Percentiles rank a stretch among this genome's conserved stretches.
Evolutionary conservation across 2,329 filamentous ascomycete species (phyloP).

Genomic region (Microcyclospora tardicrescens): DNA sequence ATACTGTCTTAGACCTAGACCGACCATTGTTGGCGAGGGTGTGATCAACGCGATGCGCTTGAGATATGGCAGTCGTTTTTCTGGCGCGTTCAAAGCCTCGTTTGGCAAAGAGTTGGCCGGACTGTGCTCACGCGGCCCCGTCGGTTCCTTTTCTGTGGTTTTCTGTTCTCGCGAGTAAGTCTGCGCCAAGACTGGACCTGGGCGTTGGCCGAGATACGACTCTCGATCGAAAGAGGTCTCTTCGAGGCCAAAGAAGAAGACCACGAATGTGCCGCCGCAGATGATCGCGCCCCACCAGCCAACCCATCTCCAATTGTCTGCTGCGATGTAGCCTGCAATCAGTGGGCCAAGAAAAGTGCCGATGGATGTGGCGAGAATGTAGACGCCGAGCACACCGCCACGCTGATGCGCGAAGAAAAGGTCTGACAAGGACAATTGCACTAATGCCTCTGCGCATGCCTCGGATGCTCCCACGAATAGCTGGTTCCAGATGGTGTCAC

Average conservation of each 20-base stretch:
- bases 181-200: background rate
- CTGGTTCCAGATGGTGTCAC: conserved; percentile 42
- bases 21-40: conserved; percentile 40
- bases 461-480: conserved; percentile 46
- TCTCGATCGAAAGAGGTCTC: conserved; percentile 40
- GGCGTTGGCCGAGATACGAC: conserved; percentile 20
- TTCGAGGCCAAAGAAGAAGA: conserved; percentile 41
- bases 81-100: conserved; percentile 16
- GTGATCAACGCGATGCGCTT: conserved; percentile 45
- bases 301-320: conserved; percentile 39
- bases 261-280: conserved; percentile 33
- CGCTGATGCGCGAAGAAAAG: conserved; percentile 47
- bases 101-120: background rate
- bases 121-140: conserved; percentile 1
- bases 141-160: conserved; percentile 2
- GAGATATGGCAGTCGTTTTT: conserved; percentile 32
- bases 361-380: conserved; percentile 43
- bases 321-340: conserved; percentile 39
- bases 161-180: conserved; percentile 8
- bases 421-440: conserved; percentile 45
- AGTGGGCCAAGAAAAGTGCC: conserved; percentile 45
- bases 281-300: conserved; percentile 40
- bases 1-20: conserved; percentile 43
- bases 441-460: conserved; percentile 43
- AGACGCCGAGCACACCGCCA: conserved; percentile 41